These are phyloP conservation scores for Carex scoparia DNA, from an alignment of 176 grass and related monocot genomes.

Conservation along the genomic window DNA sequence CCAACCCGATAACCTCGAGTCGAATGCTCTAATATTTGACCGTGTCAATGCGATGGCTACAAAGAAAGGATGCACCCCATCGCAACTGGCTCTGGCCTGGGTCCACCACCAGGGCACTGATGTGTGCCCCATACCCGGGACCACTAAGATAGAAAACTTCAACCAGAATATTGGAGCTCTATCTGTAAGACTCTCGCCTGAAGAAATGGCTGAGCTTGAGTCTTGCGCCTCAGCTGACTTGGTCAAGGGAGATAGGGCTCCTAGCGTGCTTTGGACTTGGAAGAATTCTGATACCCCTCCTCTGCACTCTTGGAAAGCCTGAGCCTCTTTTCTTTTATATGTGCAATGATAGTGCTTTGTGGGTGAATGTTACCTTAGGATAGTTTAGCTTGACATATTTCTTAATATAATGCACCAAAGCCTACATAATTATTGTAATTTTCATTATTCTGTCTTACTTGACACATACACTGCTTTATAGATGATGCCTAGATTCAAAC, in stretches of 20 bases:
- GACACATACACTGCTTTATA: conserved; percentile 20
- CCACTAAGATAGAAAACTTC: conserved; percentile 47
- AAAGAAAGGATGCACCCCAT: conserved; percentile 53
- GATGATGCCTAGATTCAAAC: conserved; percentile 41
- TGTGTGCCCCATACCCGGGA: conserved; percentile 61
- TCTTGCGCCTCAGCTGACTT: conserved; percentile 20
- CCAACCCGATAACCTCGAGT: conserved; percentile 36
- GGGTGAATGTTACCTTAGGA: background rate
- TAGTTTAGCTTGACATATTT: background rate
- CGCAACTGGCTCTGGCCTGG: conserved; percentile 51
- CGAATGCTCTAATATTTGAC: conserved; percentile 39
- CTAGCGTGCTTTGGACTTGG: background rate
- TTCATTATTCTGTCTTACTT: background rate
- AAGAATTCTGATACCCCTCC: conserved; percentile 47
- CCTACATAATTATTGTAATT: background rate
- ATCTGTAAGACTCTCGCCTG: conserved; percentile 22
- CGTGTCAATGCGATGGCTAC: conserved; percentile 27
- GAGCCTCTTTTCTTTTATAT: background rate
- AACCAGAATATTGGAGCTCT: conserved; percentile 47
- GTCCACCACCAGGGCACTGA: conserved; percentile 46
- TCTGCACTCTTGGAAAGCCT: conserved; percentile 38
- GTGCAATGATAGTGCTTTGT: background rate
- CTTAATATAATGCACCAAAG: background rate
- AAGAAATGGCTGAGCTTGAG: conserved; percentile 54
- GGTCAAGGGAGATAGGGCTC: conserved; percentile 17